Evolutionary conservation across 805 yeast species (phyloP), one percentile per base, ranked within the genome.

Genomic region (Metschnikowia borealis): DNA sequence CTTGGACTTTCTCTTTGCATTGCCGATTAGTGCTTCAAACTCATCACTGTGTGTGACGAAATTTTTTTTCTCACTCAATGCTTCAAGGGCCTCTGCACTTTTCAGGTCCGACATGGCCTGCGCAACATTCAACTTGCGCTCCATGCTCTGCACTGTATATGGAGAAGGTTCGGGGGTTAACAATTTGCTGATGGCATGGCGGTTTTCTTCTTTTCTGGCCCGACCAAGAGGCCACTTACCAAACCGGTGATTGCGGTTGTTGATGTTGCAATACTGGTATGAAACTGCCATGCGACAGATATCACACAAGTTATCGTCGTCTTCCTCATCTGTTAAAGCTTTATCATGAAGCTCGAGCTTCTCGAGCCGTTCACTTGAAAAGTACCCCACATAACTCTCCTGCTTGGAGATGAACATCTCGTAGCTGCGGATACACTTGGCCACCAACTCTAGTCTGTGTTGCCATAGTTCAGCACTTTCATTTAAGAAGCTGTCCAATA

Each of bases 201-300:
- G 41, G 7, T 37, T 34, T 2, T 23, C 26, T 14, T 36, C 44
- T 31, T 37, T 36, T 32, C 47, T 54, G n/a, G 52, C 45, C 17
- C 59, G 46, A 5, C 58, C 59, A n/a, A 43, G 44, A 40, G 49
- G 51, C 60, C 60, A 55, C 36, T 37, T 50, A 2, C 61, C 61
- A 39, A 62, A 62, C 5, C 60, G 47, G 36, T 59, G 63, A 31
- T 35, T 47, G 20, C 49, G 46, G 47, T 62, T 62, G 55, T 67
- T 72, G 38, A 77, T 61, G 37, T 72, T 69, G 51, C 78, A 64
- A 70, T 80, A 80, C 50, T 73, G 74, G 58, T 75, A 77, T 17
- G 77, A 71, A 17, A 79, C 69, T 49, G 70, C 68, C 3, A 83
- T 73, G 48, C 77, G 73, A 57, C 85, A 81, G 23, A 68, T 64